These are phyloP conservation scores for Mycosphaerella sp. DNA, from an alignment of 2,329 filamentous ascomycete species.

Conservation along the genomic window DNA sequence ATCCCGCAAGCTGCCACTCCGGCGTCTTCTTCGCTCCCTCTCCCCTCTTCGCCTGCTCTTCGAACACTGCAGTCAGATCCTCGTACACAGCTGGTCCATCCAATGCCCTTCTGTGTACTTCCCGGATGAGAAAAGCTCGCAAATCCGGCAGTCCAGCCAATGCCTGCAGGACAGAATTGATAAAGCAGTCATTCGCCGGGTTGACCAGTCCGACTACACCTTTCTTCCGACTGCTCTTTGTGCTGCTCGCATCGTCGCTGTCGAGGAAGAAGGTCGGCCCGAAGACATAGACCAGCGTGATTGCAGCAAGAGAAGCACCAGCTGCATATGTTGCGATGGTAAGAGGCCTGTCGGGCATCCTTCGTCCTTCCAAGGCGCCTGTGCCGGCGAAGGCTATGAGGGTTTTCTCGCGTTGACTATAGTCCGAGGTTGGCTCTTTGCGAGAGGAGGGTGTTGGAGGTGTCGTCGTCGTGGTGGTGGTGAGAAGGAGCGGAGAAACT, in stretches of 20 bases:
- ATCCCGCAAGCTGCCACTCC: conserved; percentile 47
- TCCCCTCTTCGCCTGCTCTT: conserved; percentile 57
- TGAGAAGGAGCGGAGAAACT: conserved; percentile 7
- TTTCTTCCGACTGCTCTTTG: conserved; percentile 62
- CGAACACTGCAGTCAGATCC: conserved; percentile 47
- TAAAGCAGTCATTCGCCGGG: conserved; percentile 74
- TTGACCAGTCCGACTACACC: conserved; percentile 85
- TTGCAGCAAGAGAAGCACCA: conserved; percentile 87
- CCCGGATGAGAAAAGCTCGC: conserved; percentile 83
- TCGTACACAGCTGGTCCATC: conserved; percentile 72
- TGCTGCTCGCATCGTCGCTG: conserved; percentile 57
- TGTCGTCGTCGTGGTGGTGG: conserved; percentile 1
- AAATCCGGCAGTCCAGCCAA: conserved; percentile 85
- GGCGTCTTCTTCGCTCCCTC: conserved; percentile 29
- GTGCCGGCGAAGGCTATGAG: conserved; percentile 30
- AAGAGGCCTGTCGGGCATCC: conserved; percentile 74
- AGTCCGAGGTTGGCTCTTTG: conserved; percentile 3
- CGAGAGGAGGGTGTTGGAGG: background rate
- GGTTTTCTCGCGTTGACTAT: conserved; percentile 22
- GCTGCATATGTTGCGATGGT: conserved; percentile 90
- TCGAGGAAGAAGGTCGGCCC: conserved; percentile 96
- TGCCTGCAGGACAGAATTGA: conserved; percentile 92
- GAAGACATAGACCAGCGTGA: conserved; percentile 95
- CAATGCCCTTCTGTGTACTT: conserved; percentile 75
- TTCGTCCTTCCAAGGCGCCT: conserved; percentile 18